Evolutionary conservation across 169 alveolate species (phyloP), one percentile per base, ranked within the genome.

Genomic region (Cryptosporidium sp.): DNA sequence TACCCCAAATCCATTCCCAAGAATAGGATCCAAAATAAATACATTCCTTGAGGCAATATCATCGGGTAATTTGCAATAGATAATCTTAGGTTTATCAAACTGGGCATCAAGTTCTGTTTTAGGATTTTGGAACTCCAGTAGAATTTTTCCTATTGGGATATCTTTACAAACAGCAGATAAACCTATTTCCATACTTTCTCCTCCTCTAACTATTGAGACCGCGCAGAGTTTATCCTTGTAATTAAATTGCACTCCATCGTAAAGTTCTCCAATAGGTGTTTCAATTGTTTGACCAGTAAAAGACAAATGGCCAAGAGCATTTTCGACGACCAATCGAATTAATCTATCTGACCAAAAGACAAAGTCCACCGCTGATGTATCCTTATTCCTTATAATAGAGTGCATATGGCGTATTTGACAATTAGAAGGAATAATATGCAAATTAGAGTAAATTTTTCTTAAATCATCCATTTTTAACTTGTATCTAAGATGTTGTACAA

Each of bases 301-400:
- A 9, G 86, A 60, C 62, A 85, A 61, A 53, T 68, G 85, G 4
- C 92, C 87, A 26, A 85, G 61, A 14, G 86, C 92, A 56, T 85
- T 71, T 62, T 85, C 92, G 10, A 85, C 86, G n/a, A 85, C 92
- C 70, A 85, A 12, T 51, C 92, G 62, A 29, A 85, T 69, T 26
- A 85, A n/a, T 45, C 92, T 45, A 75, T 85, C 92, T 33, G 92
- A 48, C 84, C 86, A 85, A 62, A 85, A 85, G 29, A 85, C 92
- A 56, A 85, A 85, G 53, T 85, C 92, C n/a, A 75, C 65, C 3
- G 56, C 84, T 9, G 87, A 48, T 45, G 85, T 68, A 65, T 65
- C 21, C 39, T 75, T 71, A 69, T 85, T 70, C 18, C 92, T 65
- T 8, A 85, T 70, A 23, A 85, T 85, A 21, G 92, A 60, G 31